These are phyloP conservation scores for Paecilomyces dactylethromorphus DNA, from an alignment of 2,329 filamentous ascomycete species.

Conservation along the genomic window DNA sequence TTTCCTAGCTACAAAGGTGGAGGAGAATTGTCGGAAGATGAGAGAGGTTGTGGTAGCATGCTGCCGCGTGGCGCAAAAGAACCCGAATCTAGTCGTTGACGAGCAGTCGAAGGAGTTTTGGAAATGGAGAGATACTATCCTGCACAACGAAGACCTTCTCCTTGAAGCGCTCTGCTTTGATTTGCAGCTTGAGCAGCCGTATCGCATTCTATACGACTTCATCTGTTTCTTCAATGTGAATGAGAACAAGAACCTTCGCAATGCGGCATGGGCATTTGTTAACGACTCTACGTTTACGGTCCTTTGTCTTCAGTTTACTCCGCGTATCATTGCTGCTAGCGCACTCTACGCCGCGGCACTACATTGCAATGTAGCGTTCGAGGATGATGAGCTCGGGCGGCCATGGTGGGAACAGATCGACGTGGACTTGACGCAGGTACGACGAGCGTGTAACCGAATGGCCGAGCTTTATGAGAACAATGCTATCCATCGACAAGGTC, in stretches of 20 bases:
- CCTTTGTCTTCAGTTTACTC: constrained; percentile 72
- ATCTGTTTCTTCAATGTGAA: constrained; percentile 66
- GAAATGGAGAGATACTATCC: constrained; percentile 91
- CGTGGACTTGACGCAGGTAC: constrained; percentile 64
- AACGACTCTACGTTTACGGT: constrained; percentile 84
- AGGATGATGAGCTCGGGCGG: constrained; percentile 64
- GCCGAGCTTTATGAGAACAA: constrained; percentile 47
- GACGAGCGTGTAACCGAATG: constrained; percentile 69
- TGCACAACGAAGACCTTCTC: constrained; percentile 87
- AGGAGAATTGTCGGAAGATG: constrained; percentile 94
- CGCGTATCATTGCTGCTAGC: constrained; percentile 74
- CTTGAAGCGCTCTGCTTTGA: constrained; percentile 92
- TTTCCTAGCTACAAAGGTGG: constrained; percentile 93
- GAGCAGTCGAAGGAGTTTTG: constrained; percentile 98
- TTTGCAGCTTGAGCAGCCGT: constrained; percentile 81
- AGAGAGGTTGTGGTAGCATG: constrained; percentile 91
- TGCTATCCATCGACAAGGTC: constrained; percentile 36
- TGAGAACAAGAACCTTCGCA: constrained; percentile 74
- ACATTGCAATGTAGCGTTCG: constrained; percentile 65
- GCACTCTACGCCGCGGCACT: constrained; percentile 82
- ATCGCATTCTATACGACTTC: constrained; percentile 75
- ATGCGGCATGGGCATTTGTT: constrained; percentile 87
- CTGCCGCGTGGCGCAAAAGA: constrained; percentile 91
- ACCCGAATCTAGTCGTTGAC: constrained; percentile 80
- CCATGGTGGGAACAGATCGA: constrained; percentile 83